phyloP scores from a whole-genome alignment of 108 stramenopile species.

The Hondaea fermentalgiana region DNA sequence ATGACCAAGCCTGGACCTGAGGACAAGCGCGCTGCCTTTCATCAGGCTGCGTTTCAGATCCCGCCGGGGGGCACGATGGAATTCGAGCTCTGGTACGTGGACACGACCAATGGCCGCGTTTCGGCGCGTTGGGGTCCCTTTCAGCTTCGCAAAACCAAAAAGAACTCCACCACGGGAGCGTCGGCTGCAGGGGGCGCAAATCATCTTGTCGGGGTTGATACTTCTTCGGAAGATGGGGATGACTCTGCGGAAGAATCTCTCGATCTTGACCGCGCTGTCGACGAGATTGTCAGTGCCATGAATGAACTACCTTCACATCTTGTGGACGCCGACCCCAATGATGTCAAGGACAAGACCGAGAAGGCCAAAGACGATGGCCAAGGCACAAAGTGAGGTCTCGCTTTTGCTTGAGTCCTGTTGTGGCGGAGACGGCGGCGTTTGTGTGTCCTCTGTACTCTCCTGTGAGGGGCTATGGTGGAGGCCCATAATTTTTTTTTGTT shows the following conservation, averaged over 20 bases:
- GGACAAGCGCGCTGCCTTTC: neutral
- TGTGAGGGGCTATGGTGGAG: too few relatives aligned
- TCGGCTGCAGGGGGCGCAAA: too few relatives aligned
- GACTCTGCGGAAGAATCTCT: neutral
- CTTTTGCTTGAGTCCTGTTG: too few relatives aligned
- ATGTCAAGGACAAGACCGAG: neutral
- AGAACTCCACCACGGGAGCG: too few relatives aligned
- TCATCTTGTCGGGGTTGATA: too few relatives aligned
- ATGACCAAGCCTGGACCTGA: neutral
- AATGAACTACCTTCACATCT: neutral
- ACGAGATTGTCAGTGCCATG: neutral
- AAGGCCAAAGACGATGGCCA: neutral
- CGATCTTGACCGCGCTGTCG: neutral
- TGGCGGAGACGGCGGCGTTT: too few relatives aligned
- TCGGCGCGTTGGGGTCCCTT: slow-evolving; percentile 4
- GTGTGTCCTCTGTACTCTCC: too few relatives aligned
- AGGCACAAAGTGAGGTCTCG: too few relatives aligned
- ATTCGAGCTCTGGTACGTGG: neutral
- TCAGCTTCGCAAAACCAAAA: neutral
- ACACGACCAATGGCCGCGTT: neutral
- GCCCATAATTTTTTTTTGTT: too few relatives aligned
- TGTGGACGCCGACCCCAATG: neutral
- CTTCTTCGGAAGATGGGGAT: neutral
- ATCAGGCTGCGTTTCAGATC: neutral
- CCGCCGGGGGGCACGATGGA: neutral